A percentile compares a stretch with the other conserved stretches of the same genome.
These are phyloP conservation scores for Umbelopsis ramanniana DNA, from an alignment of 192 early-diverging fungal species.

Conservation along the genomic window DNA sequence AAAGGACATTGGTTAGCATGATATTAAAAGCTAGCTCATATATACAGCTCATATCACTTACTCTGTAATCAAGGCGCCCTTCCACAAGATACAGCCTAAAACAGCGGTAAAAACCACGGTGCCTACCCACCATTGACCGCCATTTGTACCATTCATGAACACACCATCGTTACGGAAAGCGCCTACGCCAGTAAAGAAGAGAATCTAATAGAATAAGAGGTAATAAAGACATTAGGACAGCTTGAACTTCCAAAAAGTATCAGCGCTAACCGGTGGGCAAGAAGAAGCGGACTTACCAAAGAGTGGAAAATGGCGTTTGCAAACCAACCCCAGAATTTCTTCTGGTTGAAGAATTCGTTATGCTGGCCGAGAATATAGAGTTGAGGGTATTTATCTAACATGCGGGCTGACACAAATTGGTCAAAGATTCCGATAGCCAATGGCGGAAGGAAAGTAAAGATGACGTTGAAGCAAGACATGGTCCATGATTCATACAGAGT, in stretches of 20 bases:
- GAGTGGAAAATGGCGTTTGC: constrained; percentile 93
- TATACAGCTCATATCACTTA: constrained; percentile 37
- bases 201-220: constrained; percentile 39
- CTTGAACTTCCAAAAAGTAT: not conserved
- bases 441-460: constrained; percentile 89
- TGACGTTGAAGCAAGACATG: constrained; percentile 88
- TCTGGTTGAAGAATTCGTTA: constrained; percentile 73
- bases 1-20: not conserved
- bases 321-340: constrained; percentile 90
- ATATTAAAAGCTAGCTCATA: not conserved
- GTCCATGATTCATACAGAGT: constrained; percentile 96
- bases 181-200: constrained; percentile 71
- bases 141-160: constrained; percentile 68
- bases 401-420: constrained; percentile 83
- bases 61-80: constrained; percentile 89
- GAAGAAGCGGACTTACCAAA: constrained; percentile 46
- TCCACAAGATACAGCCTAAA: constrained; percentile 86
- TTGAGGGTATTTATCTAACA: constrained; percentile 92
- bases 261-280: not conserved
- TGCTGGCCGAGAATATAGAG: constrained; percentile 70
- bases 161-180: constrained; percentile 74
- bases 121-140: constrained; percentile 92
- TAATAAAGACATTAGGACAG: not conserved
- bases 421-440: constrained; percentile 94
- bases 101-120: constrained; percentile 89